Conservation (phyloP, 306 rosid genomes). For the Acacia confusa region DNA sequence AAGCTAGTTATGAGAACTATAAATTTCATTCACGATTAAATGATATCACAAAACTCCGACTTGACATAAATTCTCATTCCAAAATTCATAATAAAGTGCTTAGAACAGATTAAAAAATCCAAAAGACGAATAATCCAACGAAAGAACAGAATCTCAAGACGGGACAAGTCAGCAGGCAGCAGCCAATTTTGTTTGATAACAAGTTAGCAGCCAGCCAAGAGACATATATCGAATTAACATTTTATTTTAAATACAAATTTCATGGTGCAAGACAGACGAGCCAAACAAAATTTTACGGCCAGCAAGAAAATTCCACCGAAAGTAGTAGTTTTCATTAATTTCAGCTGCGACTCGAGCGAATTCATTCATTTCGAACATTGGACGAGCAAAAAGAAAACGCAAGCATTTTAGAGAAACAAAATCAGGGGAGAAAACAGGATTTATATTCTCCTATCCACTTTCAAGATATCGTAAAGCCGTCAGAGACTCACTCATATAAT, state of each 20-base stretch:
- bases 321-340: not conserved
- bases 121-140: constrained; percentile 3
- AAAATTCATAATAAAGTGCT: not conserved
- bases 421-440: not conserved
- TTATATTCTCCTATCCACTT: not conserved
- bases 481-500: constrained; percentile 48
- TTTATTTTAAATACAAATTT: not conserved
- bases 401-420: not conserved
- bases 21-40: constrained; percentile 1
- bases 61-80: not conserved
- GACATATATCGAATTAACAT: not conserved
- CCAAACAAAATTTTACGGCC: not conserved
- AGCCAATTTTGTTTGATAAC: too few relatives aligned
- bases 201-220: constrained; percentile 10
- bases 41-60: not conserved
- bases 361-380: not conserved
- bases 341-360: constrained; percentile 18
- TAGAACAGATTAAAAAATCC: not conserved
- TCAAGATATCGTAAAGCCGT: not conserved
- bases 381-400: not conserved
- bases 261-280: not conserved
- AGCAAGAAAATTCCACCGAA: not conserved
- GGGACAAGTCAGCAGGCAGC: constrained; percentile 4
- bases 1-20: constrained; percentile 1
- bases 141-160: constrained; percentile 17